A percentile compares a stretch with the other conserved stretches of the same genome.
Conservation (phyloP, 306 rosid genomes). For the Urtica urens region DNA sequence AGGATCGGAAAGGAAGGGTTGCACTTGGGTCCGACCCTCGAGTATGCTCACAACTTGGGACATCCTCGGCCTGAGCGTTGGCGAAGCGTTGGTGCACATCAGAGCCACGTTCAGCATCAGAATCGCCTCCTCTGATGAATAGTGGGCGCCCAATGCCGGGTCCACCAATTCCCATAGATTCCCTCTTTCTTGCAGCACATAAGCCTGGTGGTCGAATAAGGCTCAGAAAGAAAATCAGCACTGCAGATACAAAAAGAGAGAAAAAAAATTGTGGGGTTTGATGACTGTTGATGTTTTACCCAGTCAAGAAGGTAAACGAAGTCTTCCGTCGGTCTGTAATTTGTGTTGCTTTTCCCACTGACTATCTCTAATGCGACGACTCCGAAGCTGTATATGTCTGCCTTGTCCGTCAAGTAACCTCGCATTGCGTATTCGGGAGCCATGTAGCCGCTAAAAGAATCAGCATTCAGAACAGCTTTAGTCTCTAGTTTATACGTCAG, state of each 20-base stretch:
- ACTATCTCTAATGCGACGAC: conserved; percentile 78
- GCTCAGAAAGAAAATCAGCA: not conserved
- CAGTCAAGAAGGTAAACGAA: conserved; percentile 89
- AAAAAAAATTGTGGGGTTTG: not conserved
- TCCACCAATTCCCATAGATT: conserved; percentile 73
- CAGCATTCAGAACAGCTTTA: not conserved
- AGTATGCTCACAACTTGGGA: conserved; percentile 90
- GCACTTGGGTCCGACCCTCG: conserved; percentile 74
- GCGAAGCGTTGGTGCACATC: conserved; percentile 85
- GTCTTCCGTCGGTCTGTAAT: conserved; percentile 72
- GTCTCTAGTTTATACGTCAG: not conserved
- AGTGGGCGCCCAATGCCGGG: conserved; percentile 72
- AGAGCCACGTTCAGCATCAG: conserved; percentile 82
- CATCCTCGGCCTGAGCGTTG: conserved; percentile 83
- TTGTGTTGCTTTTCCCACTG: conserved; percentile 93
- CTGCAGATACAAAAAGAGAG: not conserved
- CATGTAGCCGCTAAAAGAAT: conserved; percentile 73
- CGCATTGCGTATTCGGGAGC: conserved; percentile 99
- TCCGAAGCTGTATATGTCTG: conserved; percentile 88
- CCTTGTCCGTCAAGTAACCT: conserved; percentile 73
- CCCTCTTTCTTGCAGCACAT: conserved; percentile 88
- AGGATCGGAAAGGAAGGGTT: conserved; percentile 64
- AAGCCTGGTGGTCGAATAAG: conserved; percentile 47
- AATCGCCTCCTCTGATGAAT: conserved; percentile 58
- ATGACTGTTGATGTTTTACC: conserved; percentile 38